These are phyloP conservation scores for Didymosphaeria variabile DNA, from an alignment of 2,329 filamentous ascomycete species.

Conservation along the genomic window DNA sequence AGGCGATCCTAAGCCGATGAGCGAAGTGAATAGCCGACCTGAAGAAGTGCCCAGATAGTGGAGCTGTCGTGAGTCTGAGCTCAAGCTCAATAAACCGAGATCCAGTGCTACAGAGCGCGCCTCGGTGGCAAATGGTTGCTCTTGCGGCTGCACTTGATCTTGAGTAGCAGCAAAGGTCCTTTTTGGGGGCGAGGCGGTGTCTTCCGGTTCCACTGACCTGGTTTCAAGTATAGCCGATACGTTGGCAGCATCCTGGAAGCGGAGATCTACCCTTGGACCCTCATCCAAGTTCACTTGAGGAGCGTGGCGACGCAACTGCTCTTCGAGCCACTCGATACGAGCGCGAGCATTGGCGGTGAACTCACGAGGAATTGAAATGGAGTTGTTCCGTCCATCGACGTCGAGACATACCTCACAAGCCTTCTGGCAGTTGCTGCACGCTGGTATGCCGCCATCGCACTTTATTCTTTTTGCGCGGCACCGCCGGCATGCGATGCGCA, in stretches of 20 bases:
- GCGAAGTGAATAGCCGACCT: conserved; percentile 46
- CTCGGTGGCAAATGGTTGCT: conserved; percentile 26
- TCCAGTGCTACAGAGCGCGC: conserved; percentile 46
- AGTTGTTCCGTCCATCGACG: conserved; percentile 50
- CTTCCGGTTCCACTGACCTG: neutral
- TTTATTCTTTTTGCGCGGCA: conserved; percentile 52
- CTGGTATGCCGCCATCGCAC: conserved; percentile 52
- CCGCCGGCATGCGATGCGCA: conserved; percentile 51
- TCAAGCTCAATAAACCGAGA: conserved; percentile 50
- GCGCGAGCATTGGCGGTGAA: conserved; percentile 36
- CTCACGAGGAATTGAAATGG: conserved; percentile 47
- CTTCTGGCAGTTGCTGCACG: conserved; percentile 51
- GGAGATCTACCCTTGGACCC: conserved; percentile 37
- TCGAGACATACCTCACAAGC: conserved; percentile 49
- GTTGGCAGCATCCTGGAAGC: conserved; percentile 10
- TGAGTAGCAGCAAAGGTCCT: neutral
- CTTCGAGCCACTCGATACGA: conserved; percentile 49
- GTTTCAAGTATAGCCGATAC: neutral
- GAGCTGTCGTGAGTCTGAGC: conserved; percentile 50
- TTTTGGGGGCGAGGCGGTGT: neutral
- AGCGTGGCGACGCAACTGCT: conserved; percentile 35
- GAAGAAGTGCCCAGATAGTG: conserved; percentile 53
- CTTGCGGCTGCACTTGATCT: neutral
- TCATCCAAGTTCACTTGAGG: conserved; percentile 42
- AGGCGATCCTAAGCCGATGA: conserved; percentile 27